Percentiles rank a stretch among this genome's conserved stretches.
These are phyloP conservation scores for Emericellopsis atlantica DNA, from an alignment of 2,329 filamentous ascomycete genomes.

Conservation along the genomic window DNA sequence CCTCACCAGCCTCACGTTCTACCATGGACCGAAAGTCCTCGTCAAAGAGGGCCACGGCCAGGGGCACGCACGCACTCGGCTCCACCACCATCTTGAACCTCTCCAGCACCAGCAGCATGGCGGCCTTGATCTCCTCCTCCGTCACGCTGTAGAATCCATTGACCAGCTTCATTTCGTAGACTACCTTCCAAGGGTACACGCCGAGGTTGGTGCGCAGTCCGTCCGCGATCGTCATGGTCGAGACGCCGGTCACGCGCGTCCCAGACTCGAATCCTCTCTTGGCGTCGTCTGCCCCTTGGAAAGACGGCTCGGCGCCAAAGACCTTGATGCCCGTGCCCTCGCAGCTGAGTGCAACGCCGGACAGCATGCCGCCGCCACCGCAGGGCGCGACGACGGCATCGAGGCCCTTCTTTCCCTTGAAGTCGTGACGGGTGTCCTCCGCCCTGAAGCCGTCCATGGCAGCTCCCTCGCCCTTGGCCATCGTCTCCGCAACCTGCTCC, in stretches of 20 bases:
- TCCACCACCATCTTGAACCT: conserved; percentile 85
- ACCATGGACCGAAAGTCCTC: conserved; percentile 68
- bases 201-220: conserved; percentile 79
- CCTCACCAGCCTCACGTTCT: conserved; percentile 54
- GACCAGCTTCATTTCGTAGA: conserved; percentile 61
- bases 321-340: conserved; percentile 60
- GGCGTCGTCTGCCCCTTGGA: conserved; percentile 75
- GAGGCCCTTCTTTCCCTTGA: conserved; percentile 20
- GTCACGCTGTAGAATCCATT: conserved; percentile 58
- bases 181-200: conserved; percentile 60
- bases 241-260: conserved; percentile 53
- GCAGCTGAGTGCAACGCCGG: conserved; percentile 67
- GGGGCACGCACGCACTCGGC: conserved; percentile 71
- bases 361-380: conserved; percentile 80
- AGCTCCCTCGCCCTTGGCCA: conserved; percentile 16
- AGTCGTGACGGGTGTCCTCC: not conserved
- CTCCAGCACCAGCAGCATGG: conserved; percentile 71
- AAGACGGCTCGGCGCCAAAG: conserved; percentile 77
- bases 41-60: conserved; percentile 75
- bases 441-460: conserved; percentile 1
- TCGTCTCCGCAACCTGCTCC: conserved; percentile 50
- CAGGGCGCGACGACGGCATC: conserved; percentile 72
- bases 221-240: conserved; percentile 74
- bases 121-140: conserved; percentile 69
- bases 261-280: conserved; percentile 55